Evolutionary conservation across 2,329 filamentous ascomycete genomes (phyloP), one percentile per base, ranked within the genome.

Genomic region (Chaetomium strumarium): DNA sequence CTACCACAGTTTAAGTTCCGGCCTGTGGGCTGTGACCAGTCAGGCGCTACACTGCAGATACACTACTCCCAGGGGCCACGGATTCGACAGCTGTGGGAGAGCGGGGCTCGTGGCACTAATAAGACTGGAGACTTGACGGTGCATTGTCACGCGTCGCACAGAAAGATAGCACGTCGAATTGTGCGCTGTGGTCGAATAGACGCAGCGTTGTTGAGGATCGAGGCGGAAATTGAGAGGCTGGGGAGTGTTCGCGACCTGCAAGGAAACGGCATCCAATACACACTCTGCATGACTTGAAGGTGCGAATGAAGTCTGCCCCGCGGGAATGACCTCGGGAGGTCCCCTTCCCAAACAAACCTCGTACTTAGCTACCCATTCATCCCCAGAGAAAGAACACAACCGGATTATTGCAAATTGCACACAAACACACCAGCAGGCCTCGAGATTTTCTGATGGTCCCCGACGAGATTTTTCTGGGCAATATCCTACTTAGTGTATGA

Each of bases 151-250:
- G 42, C 50, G 52, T 55, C 43, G 49, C 51, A 53, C 49, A 50
- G 29, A 34, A 46, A 49, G 46, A 44, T 20, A 36, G n/a, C 13
- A 19, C 45, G 46, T 41, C 30, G 33, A 31, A 20, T 55, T 49
- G 56, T 47, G 51, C 48, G 42, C 34, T 49, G 53, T 17, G 49
- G 49, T 55, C 51, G 55, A 58, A 59, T 60, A 45, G 56, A 48
- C 56, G 53, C 54, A 13, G 53, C 41, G 42, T 46, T 37, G 52
- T 57, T 43, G 48, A 42, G n/a, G 49, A 50, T 55, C 34, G 45
- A 53, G 58, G 57, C 48, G 49, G 49, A 49, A 63, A 59, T 55
- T 49, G 57, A 61, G 61, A 60, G 61, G 61, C 56, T 63, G 61
- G 61, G n/a, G 45, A 49, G 49, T 36, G 30, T 52, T 51, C 43